Evolutionary conservation across 805 yeast species (phyloP).

Genomic region (Ogataea corticis): DNA sequence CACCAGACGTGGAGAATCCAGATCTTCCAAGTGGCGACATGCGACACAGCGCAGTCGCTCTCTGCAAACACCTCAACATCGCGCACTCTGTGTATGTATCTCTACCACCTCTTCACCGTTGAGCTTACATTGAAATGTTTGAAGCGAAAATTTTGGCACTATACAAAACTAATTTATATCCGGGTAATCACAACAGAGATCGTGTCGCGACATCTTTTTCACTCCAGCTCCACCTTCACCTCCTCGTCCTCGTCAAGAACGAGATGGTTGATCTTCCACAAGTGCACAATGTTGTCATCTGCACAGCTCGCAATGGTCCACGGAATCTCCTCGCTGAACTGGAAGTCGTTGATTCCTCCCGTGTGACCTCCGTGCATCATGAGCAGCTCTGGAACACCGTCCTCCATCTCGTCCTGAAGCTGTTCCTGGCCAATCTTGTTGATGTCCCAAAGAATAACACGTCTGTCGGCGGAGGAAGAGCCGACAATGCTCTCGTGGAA

Average conservation of each 20-base stretch:
- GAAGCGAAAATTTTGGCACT: slow-evolving; percentile 6
- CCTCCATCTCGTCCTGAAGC: slow-evolving; percentile 83
- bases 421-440: slow-evolving; percentile 81
- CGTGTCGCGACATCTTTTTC: not conserved
- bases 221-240: slow-evolving; percentile 22
- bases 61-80: slow-evolving; percentile 3
- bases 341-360: slow-evolving; percentile 69
- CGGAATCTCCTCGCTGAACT: slow-evolving; percentile 69
- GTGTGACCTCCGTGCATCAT: slow-evolving; percentile 95
- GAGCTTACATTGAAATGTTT: not conserved
- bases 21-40: slow-evolving; percentile 1
- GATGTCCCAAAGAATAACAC: slow-evolving; percentile 82
- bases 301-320: slow-evolving; percentile 73
- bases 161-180: not conserved
- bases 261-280: slow-evolving; percentile 49
- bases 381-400: slow-evolving; percentile 83
- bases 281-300: slow-evolving; percentile 59
- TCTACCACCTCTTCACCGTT: no score
- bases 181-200: not conserved
- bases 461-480: slow-evolving; percentile 73
- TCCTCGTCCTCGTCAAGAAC: slow-evolving; percentile 29
- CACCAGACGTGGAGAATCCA: slow-evolving; percentile 3
- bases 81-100: not conserved
- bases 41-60: slow-evolving; percentile 1
- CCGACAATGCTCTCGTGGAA: slow-evolving; percentile 75